Conservation (phyloP, 345 rosid genomes). For the Durio zibethinus region DNA sequence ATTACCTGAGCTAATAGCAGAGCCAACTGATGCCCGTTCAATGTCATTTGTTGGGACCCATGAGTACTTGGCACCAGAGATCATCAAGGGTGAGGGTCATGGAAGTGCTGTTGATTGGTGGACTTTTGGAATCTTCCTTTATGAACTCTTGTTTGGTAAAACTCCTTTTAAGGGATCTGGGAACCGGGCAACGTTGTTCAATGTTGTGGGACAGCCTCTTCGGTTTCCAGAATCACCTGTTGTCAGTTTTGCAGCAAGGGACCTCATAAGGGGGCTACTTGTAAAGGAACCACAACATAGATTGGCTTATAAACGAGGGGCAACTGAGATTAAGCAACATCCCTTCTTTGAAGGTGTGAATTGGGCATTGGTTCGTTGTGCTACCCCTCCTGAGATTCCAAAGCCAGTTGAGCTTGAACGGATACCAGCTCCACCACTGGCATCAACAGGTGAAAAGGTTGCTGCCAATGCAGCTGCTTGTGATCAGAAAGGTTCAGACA, state of each 20-base stretch:
- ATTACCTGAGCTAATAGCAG: slow-evolving; percentile 85
- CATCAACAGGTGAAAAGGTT: slow-evolving; percentile 48
- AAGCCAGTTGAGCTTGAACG: slow-evolving; percentile 66
- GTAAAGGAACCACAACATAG: slow-evolving; percentile 88
- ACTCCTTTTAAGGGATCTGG: slow-evolving; percentile 95
- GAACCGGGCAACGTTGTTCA: slow-evolving; percentile 76
- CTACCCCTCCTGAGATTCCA: slow-evolving; percentile 87
- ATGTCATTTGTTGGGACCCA: slow-evolving; percentile 97
- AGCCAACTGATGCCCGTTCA: slow-evolving; percentile 87
- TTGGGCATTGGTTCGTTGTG: slow-evolving; percentile 89
- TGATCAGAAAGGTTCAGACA: slow-evolving; percentile 62
- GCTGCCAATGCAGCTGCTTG: slow-evolving; percentile 31
- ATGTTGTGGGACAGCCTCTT: slow-evolving; percentile 90
- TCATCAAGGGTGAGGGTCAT: slow-evolving; percentile 92
- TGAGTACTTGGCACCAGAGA: slow-evolving; percentile 87
- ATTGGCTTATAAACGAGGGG: slow-evolving; percentile 80
- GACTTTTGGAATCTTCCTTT: slow-evolving; percentile 86
- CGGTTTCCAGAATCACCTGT: slow-evolving; percentile 75
- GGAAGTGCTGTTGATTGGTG: slow-evolving; percentile 99
- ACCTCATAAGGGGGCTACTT: slow-evolving; percentile 70
- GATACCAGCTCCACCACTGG: slow-evolving; percentile 36
- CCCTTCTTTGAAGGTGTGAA: slow-evolving; percentile 91
- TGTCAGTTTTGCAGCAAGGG: slow-evolving; percentile 84
- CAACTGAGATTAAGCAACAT: slow-evolving; percentile 92
- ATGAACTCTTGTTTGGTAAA: slow-evolving; percentile 81